These are phyloP conservation scores for Candida mattraensis DNA, from an alignment of 805 yeast species.

Conservation along the genomic window DNA sequence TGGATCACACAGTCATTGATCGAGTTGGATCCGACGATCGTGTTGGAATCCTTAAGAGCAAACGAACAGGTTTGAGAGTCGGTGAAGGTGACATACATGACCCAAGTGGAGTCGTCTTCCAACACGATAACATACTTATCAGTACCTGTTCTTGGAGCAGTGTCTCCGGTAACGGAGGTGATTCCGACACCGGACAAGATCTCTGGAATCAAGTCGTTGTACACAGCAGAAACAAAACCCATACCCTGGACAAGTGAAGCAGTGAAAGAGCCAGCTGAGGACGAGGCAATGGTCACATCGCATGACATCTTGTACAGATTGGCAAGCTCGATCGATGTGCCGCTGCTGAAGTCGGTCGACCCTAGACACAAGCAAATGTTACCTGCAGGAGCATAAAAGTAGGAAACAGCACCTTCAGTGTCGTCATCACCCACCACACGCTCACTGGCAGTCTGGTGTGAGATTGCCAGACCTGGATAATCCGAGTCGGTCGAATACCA, in stretches of 20 bases:
- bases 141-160: constrained; percentile 43
- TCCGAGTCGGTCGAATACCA: constrained; percentile 54
- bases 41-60: constrained; percentile 24
- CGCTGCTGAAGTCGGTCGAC: constrained; percentile 39
- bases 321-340: constrained; percentile 17
- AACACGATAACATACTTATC: constrained; percentile 55
- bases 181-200: constrained; percentile 61
- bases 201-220: constrained; percentile 51
- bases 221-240: constrained; percentile 74
- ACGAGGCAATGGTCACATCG: constrained; percentile 19
- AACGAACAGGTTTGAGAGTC: constrained; percentile 35
- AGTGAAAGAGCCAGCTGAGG: constrained; percentile 39
- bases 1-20: constrained; percentile 58
- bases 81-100: constrained; percentile 56
- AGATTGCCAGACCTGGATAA: constrained; percentile 57
- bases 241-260: constrained; percentile 77
- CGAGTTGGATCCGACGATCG: constrained; percentile 43
- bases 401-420: constrained; percentile 43
- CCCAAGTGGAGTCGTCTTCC: constrained; percentile 58
- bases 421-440: constrained; percentile 62
- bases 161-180: constrained; percentile 43
- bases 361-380: constrained; percentile 55
- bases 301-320: constrained; percentile 22
- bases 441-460: constrained; percentile 58
- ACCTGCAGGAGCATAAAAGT: constrained; percentile 60